Conservation (phyloP, 768 basidiomycete genomes). For the Botryobasidium botryosum region DNA sequence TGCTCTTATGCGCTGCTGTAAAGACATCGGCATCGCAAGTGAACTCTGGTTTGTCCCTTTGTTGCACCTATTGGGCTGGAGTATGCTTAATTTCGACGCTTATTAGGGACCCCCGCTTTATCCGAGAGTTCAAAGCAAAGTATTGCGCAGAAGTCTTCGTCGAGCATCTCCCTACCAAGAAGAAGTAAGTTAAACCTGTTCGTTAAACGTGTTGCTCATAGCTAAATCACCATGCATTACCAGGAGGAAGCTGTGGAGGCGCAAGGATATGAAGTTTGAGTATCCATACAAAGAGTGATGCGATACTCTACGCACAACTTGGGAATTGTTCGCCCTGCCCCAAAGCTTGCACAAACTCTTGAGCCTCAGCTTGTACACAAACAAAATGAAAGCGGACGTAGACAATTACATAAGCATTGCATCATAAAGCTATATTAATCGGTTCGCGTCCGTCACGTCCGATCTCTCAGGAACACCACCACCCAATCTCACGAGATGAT, state of each 20-base stretch:
- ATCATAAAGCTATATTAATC: too few relatives aligned
- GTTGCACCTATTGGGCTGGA: background rate
- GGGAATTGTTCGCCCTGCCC: too few relatives aligned
- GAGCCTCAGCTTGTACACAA: too few relatives aligned
- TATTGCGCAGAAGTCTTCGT: conserved; percentile 73
- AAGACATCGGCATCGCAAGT: conserved; percentile 89
- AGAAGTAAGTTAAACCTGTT: conserved; percentile 64
- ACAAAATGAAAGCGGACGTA: too few relatives aligned
- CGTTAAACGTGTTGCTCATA: background rate
- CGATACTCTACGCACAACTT: too few relatives aligned
- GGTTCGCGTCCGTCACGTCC: too few relatives aligned
- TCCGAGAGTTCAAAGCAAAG: conserved; percentile 77
- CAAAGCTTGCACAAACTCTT: too few relatives aligned
- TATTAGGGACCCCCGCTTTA: conserved; percentile 91
- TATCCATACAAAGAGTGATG: conserved; percentile 79
- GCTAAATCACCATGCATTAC: background rate
- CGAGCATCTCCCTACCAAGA: conserved; percentile 71
- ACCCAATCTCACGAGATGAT: too few relatives aligned
- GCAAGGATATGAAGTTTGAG: conserved; percentile 70
- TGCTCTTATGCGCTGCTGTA: conserved; percentile 93
- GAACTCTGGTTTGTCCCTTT: conserved; percentile 65
- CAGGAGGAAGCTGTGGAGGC: conserved; percentile 85
- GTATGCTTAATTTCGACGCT: background rate
- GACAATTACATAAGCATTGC: too few relatives aligned
- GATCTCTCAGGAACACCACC: too few relatives aligned